Conservation (phyloP, 2,329 filamentous ascomycete species). For the Penicillium hesseltinei region DNA sequence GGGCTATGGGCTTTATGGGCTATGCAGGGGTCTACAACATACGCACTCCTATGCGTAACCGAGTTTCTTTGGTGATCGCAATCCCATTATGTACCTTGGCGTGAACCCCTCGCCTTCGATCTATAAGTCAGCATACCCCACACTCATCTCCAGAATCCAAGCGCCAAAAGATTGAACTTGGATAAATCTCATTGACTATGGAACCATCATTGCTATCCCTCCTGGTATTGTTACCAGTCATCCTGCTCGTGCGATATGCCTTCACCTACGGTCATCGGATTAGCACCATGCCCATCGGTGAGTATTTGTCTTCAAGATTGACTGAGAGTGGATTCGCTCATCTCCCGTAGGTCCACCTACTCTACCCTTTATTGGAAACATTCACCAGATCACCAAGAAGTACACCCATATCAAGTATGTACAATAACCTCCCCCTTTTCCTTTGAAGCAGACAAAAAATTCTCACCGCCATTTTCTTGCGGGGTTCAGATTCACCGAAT, state of each 20-base stretch:
- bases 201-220: neutral
- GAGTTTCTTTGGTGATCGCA: neutral
- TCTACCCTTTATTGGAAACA: neutral
- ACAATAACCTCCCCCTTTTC: neutral
- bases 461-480: neutral
- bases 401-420: neutral
- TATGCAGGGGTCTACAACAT: too few species aligned
- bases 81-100: neutral
- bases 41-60: neutral
- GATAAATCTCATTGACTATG: neutral
- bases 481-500: neutral
- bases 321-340: neutral
- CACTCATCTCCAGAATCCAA: neutral
- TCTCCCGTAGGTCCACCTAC: neutral
- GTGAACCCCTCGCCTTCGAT: neutral
- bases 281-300: neutral
- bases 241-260: neutral
- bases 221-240: neutral
- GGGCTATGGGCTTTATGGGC: too few species aligned
- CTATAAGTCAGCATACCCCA: neutral
- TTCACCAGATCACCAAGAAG: neutral
- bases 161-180: too few species aligned
- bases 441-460: neutral
- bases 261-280: neutral
- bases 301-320: neutral